Percentiles rank a stretch among this genome's conserved stretches.
These are phyloP conservation scores for Leishmania tarentolae DNA, from an alignment of 208 protist species.

Conservation along the genomic window DNA sequence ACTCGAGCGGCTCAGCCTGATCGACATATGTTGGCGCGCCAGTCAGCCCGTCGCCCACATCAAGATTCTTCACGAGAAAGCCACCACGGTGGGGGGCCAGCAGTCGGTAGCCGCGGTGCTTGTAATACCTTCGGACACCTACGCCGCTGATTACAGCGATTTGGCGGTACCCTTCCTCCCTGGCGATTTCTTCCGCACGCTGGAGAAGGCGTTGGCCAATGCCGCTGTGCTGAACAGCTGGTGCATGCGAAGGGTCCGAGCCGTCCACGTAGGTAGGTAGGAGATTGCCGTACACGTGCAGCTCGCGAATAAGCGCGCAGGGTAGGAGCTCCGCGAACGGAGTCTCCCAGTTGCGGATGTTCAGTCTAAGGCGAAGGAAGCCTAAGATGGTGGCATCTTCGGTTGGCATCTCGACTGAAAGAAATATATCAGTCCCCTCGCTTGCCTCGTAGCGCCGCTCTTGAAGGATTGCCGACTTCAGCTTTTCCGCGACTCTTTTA, in stretches of 20 bases:
- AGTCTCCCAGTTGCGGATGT: conserved; percentile 86
- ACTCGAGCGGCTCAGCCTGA: neutral
- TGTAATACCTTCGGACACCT: conserved; percentile 98
- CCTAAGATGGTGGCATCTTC: conserved; percentile 77
- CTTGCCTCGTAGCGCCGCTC: conserved; percentile 72
- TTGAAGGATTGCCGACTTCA: conserved; percentile 46
- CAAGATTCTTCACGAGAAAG: conserved; percentile 72
- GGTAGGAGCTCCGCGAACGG: conserved; percentile 93
- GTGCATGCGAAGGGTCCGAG: conserved; percentile 10
- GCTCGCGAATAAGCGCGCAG: conserved; percentile 96
- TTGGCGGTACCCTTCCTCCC: conserved; percentile 85
- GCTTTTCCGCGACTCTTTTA: conserved; percentile 39
- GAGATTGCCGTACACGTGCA: conserved; percentile 96
- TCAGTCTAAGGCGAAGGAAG: conserved; percentile 77
- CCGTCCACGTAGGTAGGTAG: conserved; percentile 50
- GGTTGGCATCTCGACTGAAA: conserved; percentile 70
- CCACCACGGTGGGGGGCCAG: conserved; percentile 41
- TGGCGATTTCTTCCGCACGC: conserved; percentile 96
- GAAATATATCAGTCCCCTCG: conserved; percentile 75
- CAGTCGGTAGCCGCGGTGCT: conserved; percentile 93
- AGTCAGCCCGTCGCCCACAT: neutral
- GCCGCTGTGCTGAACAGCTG: conserved; percentile 96
- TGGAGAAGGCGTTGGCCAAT: conserved; percentile 96
- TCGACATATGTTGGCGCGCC: neutral
- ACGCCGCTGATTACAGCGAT: conserved; percentile 98